Percentiles rank a stretch among this genome's conserved stretches.
Conservation (phyloP, 2,329 filamentous ascomycete species). For the Penicillium sp. region DNA sequence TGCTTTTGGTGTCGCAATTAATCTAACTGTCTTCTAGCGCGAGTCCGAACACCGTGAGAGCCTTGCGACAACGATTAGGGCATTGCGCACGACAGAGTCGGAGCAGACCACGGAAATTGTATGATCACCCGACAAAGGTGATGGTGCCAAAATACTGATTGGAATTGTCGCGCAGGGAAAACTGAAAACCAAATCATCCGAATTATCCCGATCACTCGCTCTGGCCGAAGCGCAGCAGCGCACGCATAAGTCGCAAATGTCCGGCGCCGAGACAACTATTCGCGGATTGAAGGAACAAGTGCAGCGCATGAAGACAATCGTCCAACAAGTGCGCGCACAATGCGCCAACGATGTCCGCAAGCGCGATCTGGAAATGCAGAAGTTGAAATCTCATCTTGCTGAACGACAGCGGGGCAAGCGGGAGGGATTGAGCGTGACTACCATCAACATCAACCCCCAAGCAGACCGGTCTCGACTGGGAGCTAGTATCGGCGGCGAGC, state of each 20-base stretch:
- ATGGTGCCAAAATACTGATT: neutral
- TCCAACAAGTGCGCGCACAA: conserved; percentile 81
- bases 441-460: conserved; percentile 50
- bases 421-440: conserved; percentile 58
- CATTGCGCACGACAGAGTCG: conserved; percentile 73
- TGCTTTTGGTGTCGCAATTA: neutral
- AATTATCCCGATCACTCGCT: conserved; percentile 61
- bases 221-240: conserved; percentile 72
- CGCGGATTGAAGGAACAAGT: conserved; percentile 84
- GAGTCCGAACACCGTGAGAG: conserved; percentile 88
- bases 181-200: conserved; percentile 58
- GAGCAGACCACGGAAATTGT: conserved; percentile 73
- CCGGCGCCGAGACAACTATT: conserved; percentile 73
- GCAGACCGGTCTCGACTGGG: conserved; percentile 38
- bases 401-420: conserved; percentile 66
- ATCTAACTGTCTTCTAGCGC: conserved; percentile 58
- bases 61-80: conserved; percentile 76
- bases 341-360: conserved; percentile 92
- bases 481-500: conserved; percentile 41
- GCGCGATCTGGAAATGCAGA: conserved; percentile 85
- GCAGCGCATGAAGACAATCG: conserved; percentile 73
- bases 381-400: conserved; percentile 82
- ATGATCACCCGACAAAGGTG: conserved; percentile 32
- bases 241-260: conserved; percentile 69
- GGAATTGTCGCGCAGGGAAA: conserved; percentile 47